These are phyloP conservation scores for Lasiosphaeris hirsuta DNA, from an alignment of 495 filamentous ascomycete genomes.

Conservation along the genomic window DNA sequence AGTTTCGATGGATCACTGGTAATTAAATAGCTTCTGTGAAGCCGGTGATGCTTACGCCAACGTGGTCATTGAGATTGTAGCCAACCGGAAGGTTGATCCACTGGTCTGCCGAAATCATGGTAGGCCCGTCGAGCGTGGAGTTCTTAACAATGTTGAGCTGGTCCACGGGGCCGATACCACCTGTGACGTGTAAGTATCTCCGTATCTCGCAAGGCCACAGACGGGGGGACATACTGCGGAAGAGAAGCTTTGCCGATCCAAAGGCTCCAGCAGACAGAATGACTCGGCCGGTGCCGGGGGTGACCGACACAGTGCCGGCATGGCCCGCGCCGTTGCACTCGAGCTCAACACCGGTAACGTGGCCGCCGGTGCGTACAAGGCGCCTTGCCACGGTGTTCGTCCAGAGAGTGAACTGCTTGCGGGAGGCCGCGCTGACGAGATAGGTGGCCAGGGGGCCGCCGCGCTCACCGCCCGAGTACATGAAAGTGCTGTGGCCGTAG, in stretches of 20 bases:
- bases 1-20: constrained; percentile 4
- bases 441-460: constrained; percentile 70
- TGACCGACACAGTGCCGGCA: constrained; percentile 55
- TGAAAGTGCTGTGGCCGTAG: constrained; percentile 62
- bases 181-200: background rate
- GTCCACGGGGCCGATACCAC: constrained; percentile 59
- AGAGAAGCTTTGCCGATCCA: constrained; percentile 63
- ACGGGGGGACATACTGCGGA: constrained; percentile 32
- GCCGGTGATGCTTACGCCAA: constrained; percentile 41
- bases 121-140: constrained; percentile 46
- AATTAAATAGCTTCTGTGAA: no score
- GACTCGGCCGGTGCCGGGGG: constrained; percentile 57
- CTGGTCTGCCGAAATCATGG: constrained; percentile 43
- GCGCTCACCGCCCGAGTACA: constrained; percentile 60
- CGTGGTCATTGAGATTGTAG: constrained; percentile 66
- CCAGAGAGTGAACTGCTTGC: constrained; percentile 61
- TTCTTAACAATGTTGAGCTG: constrained; percentile 54
- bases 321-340: constrained; percentile 52
- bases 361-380: constrained; percentile 54
- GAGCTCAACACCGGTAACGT: constrained; percentile 63
- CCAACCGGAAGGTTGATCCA: constrained; percentile 74
- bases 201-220: no score
- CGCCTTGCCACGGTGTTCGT: constrained; percentile 60
- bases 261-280: constrained; percentile 66
- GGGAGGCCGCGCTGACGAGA: constrained; percentile 54